Evolutionary conservation across 1,139 yeast genomes (phyloP).

Genomic region (Suzukiozyma palmioleophila): DNA sequence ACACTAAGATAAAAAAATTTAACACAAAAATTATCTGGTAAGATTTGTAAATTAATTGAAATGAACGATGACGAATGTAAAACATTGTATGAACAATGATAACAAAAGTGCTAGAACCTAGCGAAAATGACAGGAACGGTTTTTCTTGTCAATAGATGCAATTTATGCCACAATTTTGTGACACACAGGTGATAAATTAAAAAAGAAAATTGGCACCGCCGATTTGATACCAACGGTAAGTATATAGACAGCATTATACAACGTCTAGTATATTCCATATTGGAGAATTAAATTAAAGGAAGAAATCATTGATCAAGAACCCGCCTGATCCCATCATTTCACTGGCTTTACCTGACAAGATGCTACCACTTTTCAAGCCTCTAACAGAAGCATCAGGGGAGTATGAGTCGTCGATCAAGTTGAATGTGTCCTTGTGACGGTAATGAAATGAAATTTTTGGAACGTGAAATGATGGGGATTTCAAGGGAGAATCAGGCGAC

Average conservation of each 20-base stretch:
- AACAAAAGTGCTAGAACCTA: too few species aligned
- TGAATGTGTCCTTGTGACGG: constrained; percentile 43
- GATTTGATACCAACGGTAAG: too few species aligned
- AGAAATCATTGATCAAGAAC: constrained; percentile 46
- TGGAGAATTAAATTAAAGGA: constrained; percentile 21
- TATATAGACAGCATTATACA: too few species aligned
- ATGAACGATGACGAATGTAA: neutral
- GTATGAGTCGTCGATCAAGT: constrained; percentile 16
- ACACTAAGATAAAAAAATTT: neutral
- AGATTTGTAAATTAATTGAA: neutral
- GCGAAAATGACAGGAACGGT: too few species aligned
- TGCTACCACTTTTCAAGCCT: constrained; percentile 41
- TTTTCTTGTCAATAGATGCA: too few species aligned
- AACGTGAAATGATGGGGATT: constrained; percentile 7
- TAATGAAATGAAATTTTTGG: constrained; percentile 40
- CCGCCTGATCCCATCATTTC: constrained; percentile 53
- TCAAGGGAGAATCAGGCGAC: constrained; percentile 3
- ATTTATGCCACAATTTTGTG: too few species aligned
- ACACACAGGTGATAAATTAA: too few species aligned
- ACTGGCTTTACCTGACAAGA: constrained; percentile 48
- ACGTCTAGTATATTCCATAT: too few species aligned
- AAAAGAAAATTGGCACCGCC: too few species aligned
- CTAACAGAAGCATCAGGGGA: constrained; percentile 8
- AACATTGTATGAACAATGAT: neutral
- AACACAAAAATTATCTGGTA: constrained; percentile 1